A percentile compares a stretch with the other conserved stretches of the same genome.
These are phyloP conservation scores for Vicia faba DNA, from an alignment of 306 rosid species.

Conservation along the genomic window DNA sequence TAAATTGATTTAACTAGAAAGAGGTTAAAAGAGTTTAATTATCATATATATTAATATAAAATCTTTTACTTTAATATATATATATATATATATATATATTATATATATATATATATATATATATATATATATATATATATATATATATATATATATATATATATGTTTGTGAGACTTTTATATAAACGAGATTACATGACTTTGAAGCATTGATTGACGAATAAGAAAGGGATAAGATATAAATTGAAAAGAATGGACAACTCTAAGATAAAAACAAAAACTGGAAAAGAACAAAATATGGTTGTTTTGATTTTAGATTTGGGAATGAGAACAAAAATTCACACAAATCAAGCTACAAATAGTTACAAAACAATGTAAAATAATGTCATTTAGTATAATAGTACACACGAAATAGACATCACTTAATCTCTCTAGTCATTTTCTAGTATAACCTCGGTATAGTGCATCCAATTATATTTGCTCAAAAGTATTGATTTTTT, in stretches of 20 bases:
- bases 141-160: too few relatives aligned
- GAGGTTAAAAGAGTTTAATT: too few relatives aligned
- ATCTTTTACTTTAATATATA: too few relatives aligned
- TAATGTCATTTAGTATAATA: background rate
- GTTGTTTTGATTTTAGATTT: slow-evolving; percentile 14
- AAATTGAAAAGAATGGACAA: slow-evolving; percentile 14
- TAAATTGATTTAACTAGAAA: too few relatives aligned
- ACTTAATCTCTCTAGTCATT: background rate
- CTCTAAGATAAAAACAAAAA: slow-evolving; percentile 34
- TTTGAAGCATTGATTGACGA: slow-evolving; percentile 13
- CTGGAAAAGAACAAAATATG: background rate
- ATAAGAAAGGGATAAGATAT: slow-evolving; percentile 1
- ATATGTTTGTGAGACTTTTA: too few relatives aligned
- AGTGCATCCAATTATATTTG: background rate
- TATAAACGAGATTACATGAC: background rate
- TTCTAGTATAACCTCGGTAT: background rate
- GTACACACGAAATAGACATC: background rate
- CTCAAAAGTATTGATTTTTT: too few relatives aligned
- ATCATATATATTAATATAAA: too few relatives aligned
- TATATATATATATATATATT: too few relatives aligned
- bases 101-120: too few relatives aligned
- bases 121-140: too few relatives aligned
- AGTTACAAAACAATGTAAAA: slow-evolving; percentile 2
- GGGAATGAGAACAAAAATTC: slow-evolving; percentile 9
- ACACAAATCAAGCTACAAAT: slow-evolving; percentile 28